Conservation (phyloP, 805 yeast genomes). For the Yarrowia deformans region DNA sequence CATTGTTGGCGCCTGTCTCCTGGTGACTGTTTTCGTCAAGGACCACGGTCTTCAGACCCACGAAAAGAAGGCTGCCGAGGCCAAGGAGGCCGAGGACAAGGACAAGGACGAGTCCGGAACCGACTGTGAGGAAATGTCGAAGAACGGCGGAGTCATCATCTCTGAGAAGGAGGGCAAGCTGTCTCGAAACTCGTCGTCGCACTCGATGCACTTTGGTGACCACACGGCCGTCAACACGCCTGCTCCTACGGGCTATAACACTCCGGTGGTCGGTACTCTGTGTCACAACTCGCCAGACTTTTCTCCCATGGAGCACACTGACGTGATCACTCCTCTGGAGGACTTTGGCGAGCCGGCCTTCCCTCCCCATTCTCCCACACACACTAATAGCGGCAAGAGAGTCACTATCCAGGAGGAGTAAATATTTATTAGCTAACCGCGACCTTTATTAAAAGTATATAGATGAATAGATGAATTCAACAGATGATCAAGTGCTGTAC, state of each 20-base stretch:
- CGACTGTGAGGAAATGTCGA: constrained; percentile 6
- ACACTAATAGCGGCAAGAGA: background rate
- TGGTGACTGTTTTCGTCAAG: constrained; percentile 42
- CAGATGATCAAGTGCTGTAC: no score
- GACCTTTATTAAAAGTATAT: constrained; percentile 2
- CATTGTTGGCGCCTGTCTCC: constrained; percentile 39
- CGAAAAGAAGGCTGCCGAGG: constrained; percentile 15
- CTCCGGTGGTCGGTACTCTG: constrained; percentile 31
- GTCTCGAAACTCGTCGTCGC: background rate
- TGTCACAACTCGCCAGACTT: constrained; percentile 33
- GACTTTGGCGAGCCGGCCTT: constrained; percentile 5
- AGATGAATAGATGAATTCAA: constrained; percentile 6
- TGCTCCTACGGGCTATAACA: constrained; percentile 28
- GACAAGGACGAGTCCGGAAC: constrained; percentile 2
- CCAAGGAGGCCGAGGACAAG: background rate
- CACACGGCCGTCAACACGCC: constrained; percentile 37
- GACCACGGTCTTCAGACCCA: constrained; percentile 41
- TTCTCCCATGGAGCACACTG: background rate
- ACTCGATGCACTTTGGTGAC: constrained; percentile 17
- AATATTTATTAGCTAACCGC: constrained; percentile 32
- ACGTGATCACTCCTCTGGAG: constrained; percentile 13
- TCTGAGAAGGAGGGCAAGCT: constrained; percentile 22
- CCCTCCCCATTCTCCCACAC: constrained; percentile 4
- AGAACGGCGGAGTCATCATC: background rate
- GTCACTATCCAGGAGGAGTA: constrained; percentile 27